phyloP scores from a whole-genome alignment of 352 stramenopile genomes.

The Globisporangium paroecandrum region DNA sequence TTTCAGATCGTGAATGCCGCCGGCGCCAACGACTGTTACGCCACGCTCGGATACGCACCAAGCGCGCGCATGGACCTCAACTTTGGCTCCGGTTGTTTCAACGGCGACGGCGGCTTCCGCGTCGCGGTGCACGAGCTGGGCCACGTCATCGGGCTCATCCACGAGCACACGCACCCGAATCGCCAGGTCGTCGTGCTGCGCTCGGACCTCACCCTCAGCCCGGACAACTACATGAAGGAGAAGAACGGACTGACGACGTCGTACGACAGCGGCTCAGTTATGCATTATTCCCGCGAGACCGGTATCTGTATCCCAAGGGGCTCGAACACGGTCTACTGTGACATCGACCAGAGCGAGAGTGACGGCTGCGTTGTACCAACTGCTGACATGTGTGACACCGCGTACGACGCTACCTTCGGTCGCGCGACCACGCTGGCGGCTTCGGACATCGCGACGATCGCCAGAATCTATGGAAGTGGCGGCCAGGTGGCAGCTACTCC shows the following conservation, averaged over 20 bases:
- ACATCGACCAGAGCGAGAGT: conserved; percentile 32
- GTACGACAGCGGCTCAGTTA: conserved; percentile 40
- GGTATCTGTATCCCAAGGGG: conserved; percentile 39
- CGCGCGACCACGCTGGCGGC: conserved; percentile 10
- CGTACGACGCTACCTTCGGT: conserved; percentile 12
- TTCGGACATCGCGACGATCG: conserved; percentile 25
- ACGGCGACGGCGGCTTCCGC: conserved; percentile 32
- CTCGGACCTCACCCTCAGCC: conserved; percentile 36
- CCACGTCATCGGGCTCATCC: conserved; percentile 39
- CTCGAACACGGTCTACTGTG: conserved; percentile 28
- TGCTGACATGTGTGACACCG: conserved; percentile 16
- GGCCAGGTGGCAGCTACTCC: conserved; percentile 4
- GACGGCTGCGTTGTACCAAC: conserved; percentile 23
- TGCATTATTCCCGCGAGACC: conserved; percentile 43
- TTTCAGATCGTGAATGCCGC: conserved; percentile 31
- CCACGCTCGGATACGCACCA: conserved; percentile 40
- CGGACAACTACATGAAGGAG: conserved; percentile 51
- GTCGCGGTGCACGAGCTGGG: conserved; percentile 45
- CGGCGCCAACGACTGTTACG: conserved; percentile 32
- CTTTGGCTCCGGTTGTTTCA: conserved; percentile 39
- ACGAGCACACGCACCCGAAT: conserved; percentile 46
- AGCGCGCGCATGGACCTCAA: conserved; percentile 40
- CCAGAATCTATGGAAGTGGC: conserved; percentile 19
- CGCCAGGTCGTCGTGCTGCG: conserved; percentile 43
- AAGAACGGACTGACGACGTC: conserved; percentile 19